Conservation (phyloP, 805 yeast genomes). For the Candida maesae region DNA sequence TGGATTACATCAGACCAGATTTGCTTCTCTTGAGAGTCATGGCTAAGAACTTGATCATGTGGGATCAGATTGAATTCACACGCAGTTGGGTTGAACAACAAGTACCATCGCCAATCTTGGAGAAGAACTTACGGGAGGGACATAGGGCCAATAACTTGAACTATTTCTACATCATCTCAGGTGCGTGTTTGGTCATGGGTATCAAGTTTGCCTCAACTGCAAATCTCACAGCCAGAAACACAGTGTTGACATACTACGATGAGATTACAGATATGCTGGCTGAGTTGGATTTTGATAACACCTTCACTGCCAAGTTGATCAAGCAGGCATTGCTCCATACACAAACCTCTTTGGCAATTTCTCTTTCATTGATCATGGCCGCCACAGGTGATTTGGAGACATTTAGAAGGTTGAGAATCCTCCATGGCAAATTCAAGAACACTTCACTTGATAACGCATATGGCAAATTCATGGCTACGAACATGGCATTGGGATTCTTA, state of each 20-base stretch:
- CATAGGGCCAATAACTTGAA: constrained; percentile 42
- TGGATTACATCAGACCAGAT: constrained; percentile 76
- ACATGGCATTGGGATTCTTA: constrained; percentile 80
- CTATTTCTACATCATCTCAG: constrained; percentile 65
- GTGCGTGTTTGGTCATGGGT: constrained; percentile 71
- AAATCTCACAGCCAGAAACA: constrained; percentile 47
- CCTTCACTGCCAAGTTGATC: constrained; percentile 57
- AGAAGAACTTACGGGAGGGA: constrained; percentile 26
- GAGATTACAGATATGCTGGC: constrained; percentile 12
- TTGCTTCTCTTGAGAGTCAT: constrained; percentile 60
- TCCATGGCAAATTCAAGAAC: constrained; percentile 46
- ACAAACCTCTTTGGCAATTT: constrained; percentile 56
- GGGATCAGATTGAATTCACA: constrained; percentile 21
- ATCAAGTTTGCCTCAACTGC: constrained; percentile 72
- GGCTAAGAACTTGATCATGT: constrained; percentile 30
- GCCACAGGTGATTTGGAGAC: constrained; percentile 86
- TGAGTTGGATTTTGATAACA: constrained; percentile 25
- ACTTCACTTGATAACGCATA: constrained; percentile 35
- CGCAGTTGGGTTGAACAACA: constrained; percentile 32
- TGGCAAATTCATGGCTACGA: constrained; percentile 74
- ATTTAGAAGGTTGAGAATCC: constrained; percentile 64
- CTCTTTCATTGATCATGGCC: constrained; percentile 75
- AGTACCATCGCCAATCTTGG: constrained; percentile 45
- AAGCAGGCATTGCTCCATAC: constrained; percentile 49
- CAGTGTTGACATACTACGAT: constrained; percentile 44